Evolutionary conservation across 2,329 filamentous ascomycete genomes (phyloP).

Genomic region (Zymoseptoria tritici): DNA sequence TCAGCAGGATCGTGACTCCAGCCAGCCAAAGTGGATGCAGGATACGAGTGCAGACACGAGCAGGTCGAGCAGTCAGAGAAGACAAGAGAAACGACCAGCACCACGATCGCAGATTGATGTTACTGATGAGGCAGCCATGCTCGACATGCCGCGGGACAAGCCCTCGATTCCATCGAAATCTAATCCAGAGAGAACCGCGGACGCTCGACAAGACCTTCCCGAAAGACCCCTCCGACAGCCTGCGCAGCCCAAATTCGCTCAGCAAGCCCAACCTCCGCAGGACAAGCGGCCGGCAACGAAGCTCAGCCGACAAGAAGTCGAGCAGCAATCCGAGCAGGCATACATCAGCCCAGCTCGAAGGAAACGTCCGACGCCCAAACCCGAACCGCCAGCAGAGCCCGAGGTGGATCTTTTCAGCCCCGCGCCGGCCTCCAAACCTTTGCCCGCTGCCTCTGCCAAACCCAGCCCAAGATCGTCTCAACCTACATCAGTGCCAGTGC

Average conservation of each 20-base stretch:
- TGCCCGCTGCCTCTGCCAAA: constrained; percentile 7
- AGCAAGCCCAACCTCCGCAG: constrained; percentile 33
- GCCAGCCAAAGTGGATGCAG: constrained; percentile 92
- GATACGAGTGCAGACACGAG: constrained; percentile 43
- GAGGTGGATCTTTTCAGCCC: constrained; percentile 32
- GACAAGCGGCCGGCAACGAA: constrained; percentile 44
- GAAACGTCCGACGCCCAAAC: constrained; percentile 55
- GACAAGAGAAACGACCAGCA: constrained; percentile 26
- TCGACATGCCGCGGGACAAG: constrained; percentile 58
- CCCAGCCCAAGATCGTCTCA: constrained; percentile 23
- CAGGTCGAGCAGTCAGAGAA: constrained; percentile 20
- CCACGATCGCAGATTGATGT: constrained; percentile 20
- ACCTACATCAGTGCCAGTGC: constrained; percentile 34
- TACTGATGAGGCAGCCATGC: constrained; percentile 61
- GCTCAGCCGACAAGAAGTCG: constrained; percentile 63
- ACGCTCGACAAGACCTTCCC: constrained; percentile 2
- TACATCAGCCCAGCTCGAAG: constrained; percentile 83
- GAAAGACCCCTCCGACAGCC: constrained; percentile 26
- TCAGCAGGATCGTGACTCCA: constrained; percentile 64
- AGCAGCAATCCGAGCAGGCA: constrained; percentile 72
- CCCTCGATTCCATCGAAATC: constrained; percentile 37
- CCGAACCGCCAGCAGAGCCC: constrained; percentile 22
- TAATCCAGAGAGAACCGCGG: neutral
- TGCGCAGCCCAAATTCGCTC: constrained; percentile 34
- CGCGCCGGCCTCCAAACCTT: constrained; percentile 6